phyloP scores from a whole-genome alignment of 1,284 basidiomycete species.

The Boletus sp. region DNA sequence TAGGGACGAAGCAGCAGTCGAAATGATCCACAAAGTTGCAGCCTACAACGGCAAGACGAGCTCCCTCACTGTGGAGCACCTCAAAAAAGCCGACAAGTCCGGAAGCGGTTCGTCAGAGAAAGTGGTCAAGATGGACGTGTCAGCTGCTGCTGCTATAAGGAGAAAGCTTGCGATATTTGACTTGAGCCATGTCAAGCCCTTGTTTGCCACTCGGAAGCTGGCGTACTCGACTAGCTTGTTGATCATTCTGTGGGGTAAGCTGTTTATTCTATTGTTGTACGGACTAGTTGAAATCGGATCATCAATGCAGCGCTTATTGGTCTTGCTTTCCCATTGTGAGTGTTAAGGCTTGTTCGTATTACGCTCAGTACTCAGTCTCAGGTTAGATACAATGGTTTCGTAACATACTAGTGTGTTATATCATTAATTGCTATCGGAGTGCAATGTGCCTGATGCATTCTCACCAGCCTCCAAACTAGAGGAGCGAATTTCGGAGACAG shows the following conservation, averaged over 20 bases:
- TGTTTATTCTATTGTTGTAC: not conserved
- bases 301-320: slow-evolving; percentile 58
- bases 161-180: slow-evolving; percentile 46
- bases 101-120: slow-evolving; percentile 12
- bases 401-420: slow-evolving; percentile 53
- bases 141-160: slow-evolving; percentile 36
- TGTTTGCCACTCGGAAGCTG: slow-evolving; percentile 62
- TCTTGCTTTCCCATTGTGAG: slow-evolving; percentile 67
- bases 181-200: slow-evolving; percentile 44
- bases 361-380: slow-evolving; percentile 4
- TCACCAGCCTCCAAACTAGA: slow-evolving; percentile 48
- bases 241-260: slow-evolving; percentile 58
- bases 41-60: slow-evolving; percentile 56
- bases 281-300: not conserved
- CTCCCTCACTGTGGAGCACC: slow-evolving; percentile 46
- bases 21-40: slow-evolving; percentile 65
- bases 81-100: slow-evolving; percentile 34
- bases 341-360: not conserved
- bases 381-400: slow-evolving; percentile 52
- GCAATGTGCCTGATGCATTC: not conserved
- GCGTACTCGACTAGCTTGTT: slow-evolving; percentile 60
- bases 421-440: not conserved
- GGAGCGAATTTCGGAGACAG: slow-evolving; percentile 63
- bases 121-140: slow-evolving; percentile 32
- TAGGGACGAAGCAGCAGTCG: slow-evolving; percentile 66